Percentiles rank a stretch among this genome's conserved stretches.
These are phyloP conservation scores for Rosa rugosa DNA, from an alignment of 306 rosid species.

Conservation along the genomic window DNA sequence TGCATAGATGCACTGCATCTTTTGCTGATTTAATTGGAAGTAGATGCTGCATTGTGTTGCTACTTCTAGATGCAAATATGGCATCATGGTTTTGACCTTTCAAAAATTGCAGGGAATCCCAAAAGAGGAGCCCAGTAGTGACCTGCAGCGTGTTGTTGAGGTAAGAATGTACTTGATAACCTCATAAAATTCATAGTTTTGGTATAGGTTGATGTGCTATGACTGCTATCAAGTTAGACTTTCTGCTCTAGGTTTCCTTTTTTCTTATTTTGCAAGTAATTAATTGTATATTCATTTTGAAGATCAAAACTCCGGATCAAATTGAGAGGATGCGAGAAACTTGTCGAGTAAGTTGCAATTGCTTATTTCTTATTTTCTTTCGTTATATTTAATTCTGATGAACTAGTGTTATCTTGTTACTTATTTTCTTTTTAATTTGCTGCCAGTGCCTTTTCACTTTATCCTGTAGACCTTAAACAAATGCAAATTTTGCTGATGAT, in stretches of 20 bases:
- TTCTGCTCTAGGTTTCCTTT: neutral
- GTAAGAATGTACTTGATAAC: slow-evolving; percentile 33
- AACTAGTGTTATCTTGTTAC: neutral
- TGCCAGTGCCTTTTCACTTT: neutral
- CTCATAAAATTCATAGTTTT: neutral
- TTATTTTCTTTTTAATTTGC: neutral
- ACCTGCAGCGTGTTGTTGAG: slow-evolving; percentile 78
- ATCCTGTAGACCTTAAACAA: neutral
- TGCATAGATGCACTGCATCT: neutral
- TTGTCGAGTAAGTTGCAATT: slow-evolving; percentile 56
- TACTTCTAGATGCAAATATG: neutral
- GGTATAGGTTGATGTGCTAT: neutral
- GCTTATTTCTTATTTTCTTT: neutral
- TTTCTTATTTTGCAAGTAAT: neutral
- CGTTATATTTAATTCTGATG: neutral
- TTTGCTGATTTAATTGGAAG: slow-evolving; percentile 4
- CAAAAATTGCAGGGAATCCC: slow-evolving; percentile 65
- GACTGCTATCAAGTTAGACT: neutral
- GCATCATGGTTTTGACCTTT: neutral
- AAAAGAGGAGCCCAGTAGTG: slow-evolving; percentile 77
- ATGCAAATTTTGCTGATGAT: neutral
- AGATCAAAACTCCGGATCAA: slow-evolving; percentile 77
- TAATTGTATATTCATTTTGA: slow-evolving; percentile 27
- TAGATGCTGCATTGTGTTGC: neutral
- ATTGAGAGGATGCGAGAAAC: slow-evolving; percentile 85